Evolutionary conservation across 1,284 basidiomycete genomes (phyloP).

Genomic region (Takashimella tepidaria): DNA sequence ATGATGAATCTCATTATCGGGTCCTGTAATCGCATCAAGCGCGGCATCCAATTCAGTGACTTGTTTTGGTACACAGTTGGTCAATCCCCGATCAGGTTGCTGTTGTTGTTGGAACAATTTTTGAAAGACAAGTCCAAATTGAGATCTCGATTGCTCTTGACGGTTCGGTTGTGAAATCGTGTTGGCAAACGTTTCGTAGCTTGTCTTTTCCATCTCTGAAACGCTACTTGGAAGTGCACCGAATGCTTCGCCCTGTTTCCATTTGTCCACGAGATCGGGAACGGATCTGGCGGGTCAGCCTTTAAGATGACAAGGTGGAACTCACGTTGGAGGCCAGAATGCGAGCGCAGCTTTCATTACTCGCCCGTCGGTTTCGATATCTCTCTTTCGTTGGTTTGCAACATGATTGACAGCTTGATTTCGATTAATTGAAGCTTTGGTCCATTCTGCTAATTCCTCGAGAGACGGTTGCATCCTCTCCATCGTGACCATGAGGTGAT

Average conservation of each 20-base stretch:
- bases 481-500: constrained; percentile 21
- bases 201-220: too few relatives aligned
- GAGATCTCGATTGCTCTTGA: too few relatives aligned
- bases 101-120: too few relatives aligned
- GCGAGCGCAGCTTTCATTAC: constrained; percentile 4
- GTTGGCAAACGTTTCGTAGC: too few relatives aligned
- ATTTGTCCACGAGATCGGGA: not conserved
- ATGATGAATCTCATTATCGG: not conserved
- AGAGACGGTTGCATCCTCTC: constrained; percentile 22
- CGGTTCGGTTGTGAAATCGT: too few relatives aligned
- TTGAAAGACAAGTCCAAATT: too few relatives aligned
- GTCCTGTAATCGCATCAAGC: not conserved
- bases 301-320: not conserved
- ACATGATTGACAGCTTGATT: not conserved
- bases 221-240: too few relatives aligned
- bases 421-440: not conserved
- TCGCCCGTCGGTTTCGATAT: constrained; percentile 4
- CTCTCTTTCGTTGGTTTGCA: not conserved
- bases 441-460: constrained; percentile 13
- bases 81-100: too few relatives aligned
- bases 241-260: constrained; percentile 3
- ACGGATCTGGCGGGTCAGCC: constrained; percentile 8
- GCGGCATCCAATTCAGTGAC: not conserved
- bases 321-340: constrained; percentile 20
- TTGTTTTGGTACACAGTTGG: too few relatives aligned